Base-by-base conservation (phyloP, 2,329 filamentous ascomycete genomes). In the Fusarium paranaense region DNA sequence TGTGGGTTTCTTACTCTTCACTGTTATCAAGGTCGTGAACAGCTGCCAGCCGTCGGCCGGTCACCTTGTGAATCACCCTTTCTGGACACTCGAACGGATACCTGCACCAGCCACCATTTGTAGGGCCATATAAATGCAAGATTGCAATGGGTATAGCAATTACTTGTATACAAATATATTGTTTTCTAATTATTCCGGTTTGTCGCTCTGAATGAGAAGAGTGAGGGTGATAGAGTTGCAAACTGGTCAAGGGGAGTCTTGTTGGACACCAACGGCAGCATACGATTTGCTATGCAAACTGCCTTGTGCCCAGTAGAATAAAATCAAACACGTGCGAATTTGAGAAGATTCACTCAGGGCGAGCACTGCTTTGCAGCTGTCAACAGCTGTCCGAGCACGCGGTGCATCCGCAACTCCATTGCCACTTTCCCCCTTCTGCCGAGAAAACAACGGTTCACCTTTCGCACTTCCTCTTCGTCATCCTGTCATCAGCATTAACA, bases 31-130 rank as follows among this genome's bases (percentile, higher is more conserved):
- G 63, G 45, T 68, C 20, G 66, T 65, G 62, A 64, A 74, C 75
- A 78, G 75, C 73, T 77, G 75, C 54, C 72, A 68, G 74, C 52
- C 76, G 66, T 58, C 66, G 64, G 75, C 66, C 38, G 67, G 54
- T 14, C 45, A 65, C 60, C 52, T 56, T 56, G 64, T 76, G 67
- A 75, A 76, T 73, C 58, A 70, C 52, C 63, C 50, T 64, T 18
- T 52, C 33, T 33, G 61, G 38, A 22, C 13, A 32, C 22, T 42
- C 22, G 22, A 50, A 57, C 61, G 61, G 73, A 70, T 72, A 67
- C 56, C 33, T 75, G 60, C 61, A 62, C 62, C 40, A 40, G 40
- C 58, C 27, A 32, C 37, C 35, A 59, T 72, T 72, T 69, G 30
- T 10, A 8, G 14, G 22, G 11, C 30, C 22, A 38, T 38, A 6